Conservation (phyloP, 2,329 filamentous ascomycete genomes). For the Madurella fahalii region DNA sequence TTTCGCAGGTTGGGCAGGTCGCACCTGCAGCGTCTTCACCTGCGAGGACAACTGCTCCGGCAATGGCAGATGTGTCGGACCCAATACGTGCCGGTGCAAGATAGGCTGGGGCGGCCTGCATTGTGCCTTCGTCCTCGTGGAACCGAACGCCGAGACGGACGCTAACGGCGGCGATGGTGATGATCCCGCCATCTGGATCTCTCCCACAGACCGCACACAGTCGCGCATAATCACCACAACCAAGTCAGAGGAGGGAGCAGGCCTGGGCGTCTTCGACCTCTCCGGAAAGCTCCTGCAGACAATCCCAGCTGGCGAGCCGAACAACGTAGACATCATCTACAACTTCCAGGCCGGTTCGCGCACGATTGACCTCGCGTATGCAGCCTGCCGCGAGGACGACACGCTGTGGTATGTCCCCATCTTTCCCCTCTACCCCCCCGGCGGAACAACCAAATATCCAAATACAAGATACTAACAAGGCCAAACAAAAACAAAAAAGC, state of each 20-base stretch:
- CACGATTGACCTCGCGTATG: conserved; percentile 9
- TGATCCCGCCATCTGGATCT: conserved; percentile 18
- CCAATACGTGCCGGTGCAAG: conserved; percentile 11
- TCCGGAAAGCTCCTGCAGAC: conserved; percentile 14
- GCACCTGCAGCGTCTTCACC: conserved; percentile 5
- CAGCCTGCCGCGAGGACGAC: conserved; percentile 15
- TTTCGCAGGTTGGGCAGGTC: conserved; percentile 8
- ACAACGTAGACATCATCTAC: conserved; percentile 18
- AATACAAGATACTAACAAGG: background rate
- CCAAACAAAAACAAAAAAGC: background rate
- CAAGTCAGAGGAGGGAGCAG: conserved; percentile 10
- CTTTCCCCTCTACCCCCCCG: background rate
- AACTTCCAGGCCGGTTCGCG: conserved; percentile 8
- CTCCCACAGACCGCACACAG: conserved; percentile 5
- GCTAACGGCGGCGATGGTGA: conserved; percentile 17
- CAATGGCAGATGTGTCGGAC: conserved; percentile 11
- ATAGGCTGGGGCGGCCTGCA: conserved; percentile 14
- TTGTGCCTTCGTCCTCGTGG: conserved; percentile 12
- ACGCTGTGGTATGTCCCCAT: conserved; percentile 9
- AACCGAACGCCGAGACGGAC: conserved; percentile 7
- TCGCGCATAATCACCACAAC: conserved; percentile 17
- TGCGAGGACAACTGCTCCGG: conserved; percentile 15
- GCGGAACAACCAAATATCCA: too few relatives aligned
- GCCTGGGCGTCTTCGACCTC: conserved; percentile 14
- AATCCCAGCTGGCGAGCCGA: conserved; percentile 10